Conservation (phyloP, 805 yeast genomes). For the Diddensiella transvaalensis region DNA sequence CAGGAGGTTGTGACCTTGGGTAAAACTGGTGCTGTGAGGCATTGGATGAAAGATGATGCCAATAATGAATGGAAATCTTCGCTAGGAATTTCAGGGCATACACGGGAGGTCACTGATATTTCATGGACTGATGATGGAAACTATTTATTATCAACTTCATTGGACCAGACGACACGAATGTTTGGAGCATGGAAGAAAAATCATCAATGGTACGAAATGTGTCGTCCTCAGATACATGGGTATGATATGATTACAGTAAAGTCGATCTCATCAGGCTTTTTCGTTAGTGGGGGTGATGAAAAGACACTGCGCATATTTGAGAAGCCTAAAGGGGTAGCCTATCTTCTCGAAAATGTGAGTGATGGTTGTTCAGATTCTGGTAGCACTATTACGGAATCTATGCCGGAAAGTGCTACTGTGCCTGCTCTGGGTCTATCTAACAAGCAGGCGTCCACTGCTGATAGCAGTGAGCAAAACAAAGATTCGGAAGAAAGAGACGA, state of each 20-base stretch:
- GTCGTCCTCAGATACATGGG: slow-evolving; percentile 98
- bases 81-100: slow-evolving; percentile 72
- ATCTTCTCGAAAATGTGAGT: slow-evolving; percentile 53
- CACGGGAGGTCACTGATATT: slow-evolving; percentile 68
- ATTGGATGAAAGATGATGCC: slow-evolving; percentile 48
- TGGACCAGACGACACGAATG: slow-evolving; percentile 91
- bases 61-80: slow-evolving; percentile 32
- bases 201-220: slow-evolving; percentile 78
- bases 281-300: slow-evolving; percentile 95
- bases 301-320: slow-evolving; percentile 86
- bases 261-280: slow-evolving; percentile 54
- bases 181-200: slow-evolving; percentile 58
- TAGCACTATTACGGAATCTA: slow-evolving; percentile 29
- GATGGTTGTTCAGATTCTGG: slow-evolving; percentile 33
- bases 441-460: slow-evolving; percentile 61
- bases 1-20: slow-evolving; percentile 68
- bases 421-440: slow-evolving; percentile 94
- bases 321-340: slow-evolving; percentile 75
- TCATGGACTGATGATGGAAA: slow-evolving; percentile 64
- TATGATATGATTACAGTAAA: slow-evolving; percentile 87
- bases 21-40: slow-evolving; percentile 88
- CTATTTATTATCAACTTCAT: slow-evolving; percentile 70
- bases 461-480: slow-evolving; percentile 40
- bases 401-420: slow-evolving; percentile 82
- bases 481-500: slow-evolving; percentile 39